Evolutionary conservation across 2,329 filamentous ascomycete species (phyloP).

Genomic region (Neofusicoccum umdonicola): DNA sequence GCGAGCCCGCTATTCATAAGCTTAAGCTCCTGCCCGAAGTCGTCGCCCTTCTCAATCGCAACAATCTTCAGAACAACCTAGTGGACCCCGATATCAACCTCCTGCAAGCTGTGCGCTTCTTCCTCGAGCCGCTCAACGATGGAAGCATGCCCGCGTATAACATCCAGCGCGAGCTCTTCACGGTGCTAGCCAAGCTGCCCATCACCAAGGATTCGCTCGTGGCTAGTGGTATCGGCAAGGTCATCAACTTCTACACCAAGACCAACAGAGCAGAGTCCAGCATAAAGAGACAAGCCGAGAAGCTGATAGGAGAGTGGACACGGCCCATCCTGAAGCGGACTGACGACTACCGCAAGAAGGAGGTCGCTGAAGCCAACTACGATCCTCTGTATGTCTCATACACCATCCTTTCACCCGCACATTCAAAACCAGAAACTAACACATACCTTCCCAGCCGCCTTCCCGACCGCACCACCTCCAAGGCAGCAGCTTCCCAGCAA

Average conservation of each 20-base stretch:
- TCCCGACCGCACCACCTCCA: slow-evolving; percentile 25
- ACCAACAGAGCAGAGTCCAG: slow-evolving; percentile 82
- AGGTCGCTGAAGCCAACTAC: slow-evolving; percentile 57
- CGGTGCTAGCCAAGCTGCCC: slow-evolving; percentile 73
- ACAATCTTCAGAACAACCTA: slow-evolving; percentile 78
- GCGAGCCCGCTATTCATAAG: slow-evolving; percentile 85
- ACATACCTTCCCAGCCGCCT: slow-evolving; percentile 24
- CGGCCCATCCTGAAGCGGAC: slow-evolving; percentile 89
- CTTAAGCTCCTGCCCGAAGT: slow-evolving; percentile 92
- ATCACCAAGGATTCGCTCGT: slow-evolving; percentile 89
- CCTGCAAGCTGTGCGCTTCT: slow-evolving; percentile 91
- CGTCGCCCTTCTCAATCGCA: slow-evolving; percentile 81
- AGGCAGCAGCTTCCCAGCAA: slow-evolving; percentile 33
- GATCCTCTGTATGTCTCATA: slow-evolving; percentile 50
- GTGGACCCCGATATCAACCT: slow-evolving; percentile 95
- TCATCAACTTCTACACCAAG: slow-evolving; percentile 95
- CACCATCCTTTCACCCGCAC: neutral
- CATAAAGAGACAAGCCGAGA: slow-evolving; percentile 93
- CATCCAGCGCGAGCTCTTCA: slow-evolving; percentile 93
- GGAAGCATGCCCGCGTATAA: slow-evolving; percentile 94
- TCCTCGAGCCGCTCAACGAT: slow-evolving; percentile 91
- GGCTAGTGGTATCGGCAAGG: slow-evolving; percentile 91
- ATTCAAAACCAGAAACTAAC: slow-evolving; percentile 22
- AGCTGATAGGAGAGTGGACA: slow-evolving; percentile 92
- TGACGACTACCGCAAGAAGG: slow-evolving; percentile 92